Percentiles rank a stretch among this genome's conserved stretches.
phyloP scores from a whole-genome alignment of 2,329 filamentous ascomycete species.

The Pseudogymnoascus sp. region DNA sequence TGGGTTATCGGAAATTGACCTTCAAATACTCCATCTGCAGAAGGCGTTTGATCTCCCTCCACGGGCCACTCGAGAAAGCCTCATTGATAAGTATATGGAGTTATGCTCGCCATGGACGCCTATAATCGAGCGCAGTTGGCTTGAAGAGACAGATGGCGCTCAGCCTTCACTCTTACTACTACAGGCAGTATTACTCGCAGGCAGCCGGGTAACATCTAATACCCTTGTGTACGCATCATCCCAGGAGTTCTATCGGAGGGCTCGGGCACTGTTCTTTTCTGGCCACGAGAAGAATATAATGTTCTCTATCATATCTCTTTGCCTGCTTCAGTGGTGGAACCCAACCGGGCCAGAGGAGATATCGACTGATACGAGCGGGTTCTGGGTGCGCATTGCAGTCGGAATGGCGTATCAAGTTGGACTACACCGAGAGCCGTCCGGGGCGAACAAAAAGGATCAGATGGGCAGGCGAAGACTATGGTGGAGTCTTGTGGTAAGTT shows the following conservation, averaged over 20 bases:
- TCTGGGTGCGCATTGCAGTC: slow-evolving; percentile 36
- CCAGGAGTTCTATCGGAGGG: slow-evolving; percentile 29
- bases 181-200: slow-evolving; percentile 35
- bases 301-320: slow-evolving; percentile 26
- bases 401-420: slow-evolving; percentile 37
- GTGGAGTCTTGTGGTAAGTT: slow-evolving; percentile 36
- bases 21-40: slow-evolving; percentile 3
- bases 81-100: slow-evolving; percentile 18
- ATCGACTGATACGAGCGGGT: slow-evolving; percentile 36
- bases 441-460: slow-evolving; percentile 26
- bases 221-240: slow-evolving; percentile 22
- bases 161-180: slow-evolving; percentile 28
- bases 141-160: slow-evolving; percentile 23
- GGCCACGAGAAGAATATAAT: slow-evolving; percentile 29
- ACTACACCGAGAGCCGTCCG: slow-evolving; percentile 34
- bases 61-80: slow-evolving; percentile 16
- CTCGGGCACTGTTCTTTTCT: slow-evolving; percentile 29
- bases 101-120: slow-evolving; percentile 19
- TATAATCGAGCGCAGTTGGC: slow-evolving; percentile 23
- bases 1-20: slow-evolving; percentile 2
- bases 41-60: slow-evolving; percentile 10
- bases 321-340: slow-evolving; percentile 31
- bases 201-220: slow-evolving; percentile 33
- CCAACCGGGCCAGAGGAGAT: slow-evolving; percentile 29
- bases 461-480: slow-evolving; percentile 33